Evolutionary conservation across 2,329 filamentous ascomycete genomes (phyloP), one percentile per base, ranked within the genome.

Genomic region (Gaeumannomyces tritici): DNA sequence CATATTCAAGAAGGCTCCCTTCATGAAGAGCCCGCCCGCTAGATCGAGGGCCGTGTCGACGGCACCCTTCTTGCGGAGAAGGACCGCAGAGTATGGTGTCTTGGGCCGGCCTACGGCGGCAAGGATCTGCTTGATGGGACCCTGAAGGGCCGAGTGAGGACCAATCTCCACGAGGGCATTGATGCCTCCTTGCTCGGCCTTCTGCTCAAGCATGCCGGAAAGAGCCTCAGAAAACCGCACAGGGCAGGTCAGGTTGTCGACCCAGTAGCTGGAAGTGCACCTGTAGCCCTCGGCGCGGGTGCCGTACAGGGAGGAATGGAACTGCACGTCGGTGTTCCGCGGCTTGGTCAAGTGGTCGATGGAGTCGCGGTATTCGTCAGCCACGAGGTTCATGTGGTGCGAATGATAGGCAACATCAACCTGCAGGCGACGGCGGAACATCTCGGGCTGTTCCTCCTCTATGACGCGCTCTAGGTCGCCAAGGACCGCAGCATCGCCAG

Each of bases 261-360:
- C 69, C 70, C 69, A 71, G 65, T 71, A 69, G 35, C 65, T 66
- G 3, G 76, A 63, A 55, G 75, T 73, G 13, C 79, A 70, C 29
- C 74, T 71, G 0, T 69, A 71, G 11, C 73, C 73, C 9, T 76
- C 74, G 26, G 76, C 67, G 55, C 73, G 74, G 24, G 69, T 69
- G n/a, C 79, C 78, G 0, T 75, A 66, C 1, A 81, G 69, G 0
- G 79, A 81, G 0, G 79, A 81, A 67, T 79, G 77, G 69, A 80
- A 81, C 26, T 72, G 51, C 29, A 63, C 55, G 4, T 64, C 63
- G 12, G 62, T 60, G 27, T 57, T 54, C 24, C 59, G 27, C 13
- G 57, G 57, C 57, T 59, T 59, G 57, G 31, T 18, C 21, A 59
- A 27, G 18, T 59, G 57, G 11, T 42, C 27, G n/a, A 61, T 61